phyloP scores from a whole-genome alignment of 176 grass and related monocot species.

The Aegilops bicornis region DNA sequence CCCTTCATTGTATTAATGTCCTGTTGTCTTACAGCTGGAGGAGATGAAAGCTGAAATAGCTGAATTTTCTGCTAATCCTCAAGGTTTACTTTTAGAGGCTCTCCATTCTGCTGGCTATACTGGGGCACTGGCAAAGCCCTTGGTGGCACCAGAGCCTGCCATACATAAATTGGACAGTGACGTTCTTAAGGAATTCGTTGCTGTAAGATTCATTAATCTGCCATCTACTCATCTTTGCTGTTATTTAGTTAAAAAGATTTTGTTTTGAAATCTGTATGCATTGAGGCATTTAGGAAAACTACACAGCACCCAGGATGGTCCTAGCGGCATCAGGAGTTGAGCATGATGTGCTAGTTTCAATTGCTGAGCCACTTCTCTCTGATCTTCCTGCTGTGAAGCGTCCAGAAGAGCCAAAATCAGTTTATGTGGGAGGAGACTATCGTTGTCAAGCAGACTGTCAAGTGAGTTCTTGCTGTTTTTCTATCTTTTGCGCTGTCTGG shows the following conservation, averaged over 20 bases:
- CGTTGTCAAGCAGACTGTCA: slow-evolving; percentile 54
- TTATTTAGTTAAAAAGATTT: not conserved
- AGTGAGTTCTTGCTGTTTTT: slow-evolving; percentile 34
- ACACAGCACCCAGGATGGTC: slow-evolving; percentile 73
- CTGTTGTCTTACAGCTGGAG: slow-evolving; percentile 53
- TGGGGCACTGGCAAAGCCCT: slow-evolving; percentile 67
- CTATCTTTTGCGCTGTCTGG: slow-evolving; percentile 1
- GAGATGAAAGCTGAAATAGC: slow-evolving; percentile 71
- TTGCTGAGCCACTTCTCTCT: slow-evolving; percentile 59
- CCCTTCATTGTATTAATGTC: not conserved
- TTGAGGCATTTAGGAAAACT: slow-evolving; percentile 64
- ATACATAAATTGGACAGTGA: slow-evolving; percentile 45
- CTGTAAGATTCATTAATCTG: slow-evolving; percentile 45
- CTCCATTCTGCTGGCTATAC: slow-evolving; percentile 76
- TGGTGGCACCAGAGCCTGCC: slow-evolving; percentile 57
- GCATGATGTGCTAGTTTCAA: slow-evolving; percentile 71
- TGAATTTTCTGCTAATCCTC: slow-evolving; percentile 63
- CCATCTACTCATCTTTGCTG: not conserved
- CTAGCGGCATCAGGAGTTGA: slow-evolving; percentile 81
- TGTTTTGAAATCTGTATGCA: slow-evolving; percentile 26
- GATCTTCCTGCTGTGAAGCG: slow-evolving; percentile 60
- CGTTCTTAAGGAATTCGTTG: slow-evolving; percentile 61
- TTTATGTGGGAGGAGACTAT: slow-evolving; percentile 76
- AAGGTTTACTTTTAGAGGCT: slow-evolving; percentile 69
- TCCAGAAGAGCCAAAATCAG: slow-evolving; percentile 61